A percentile compares a stretch with the other conserved stretches of the same genome.
These are phyloP conservation scores for Leptographium wingfieldii DNA, from an alignment of 2,329 filamentous ascomycete species.

Conservation along the genomic window DNA sequence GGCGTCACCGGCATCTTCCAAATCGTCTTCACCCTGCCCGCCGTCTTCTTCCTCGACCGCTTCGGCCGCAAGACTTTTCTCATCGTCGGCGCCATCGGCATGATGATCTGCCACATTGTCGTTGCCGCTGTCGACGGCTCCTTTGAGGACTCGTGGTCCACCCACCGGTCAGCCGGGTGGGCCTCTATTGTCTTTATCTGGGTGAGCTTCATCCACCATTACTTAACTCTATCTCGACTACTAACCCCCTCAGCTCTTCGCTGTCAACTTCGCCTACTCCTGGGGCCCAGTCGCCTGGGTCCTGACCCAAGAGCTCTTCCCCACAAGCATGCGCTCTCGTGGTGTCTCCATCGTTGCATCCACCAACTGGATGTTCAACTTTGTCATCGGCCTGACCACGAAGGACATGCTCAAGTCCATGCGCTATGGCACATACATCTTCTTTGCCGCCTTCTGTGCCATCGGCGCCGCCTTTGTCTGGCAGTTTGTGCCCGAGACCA, in stretches of 20 bases:
- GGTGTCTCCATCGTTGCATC: constrained; percentile 21
- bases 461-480: constrained; percentile 34
- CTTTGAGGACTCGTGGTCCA: constrained; percentile 2
- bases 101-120: constrained; percentile 77
- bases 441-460: constrained; percentile 39
- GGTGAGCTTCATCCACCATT: background rate
- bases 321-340: constrained; percentile 2
- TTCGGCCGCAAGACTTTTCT: constrained; percentile 14
- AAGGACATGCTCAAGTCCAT: constrained; percentile 23
- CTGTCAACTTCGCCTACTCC: constrained; percentile 8
- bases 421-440: constrained; percentile 37
- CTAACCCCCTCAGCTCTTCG: constrained; percentile 1
- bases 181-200: constrained; percentile 4
- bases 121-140: constrained; percentile 62
- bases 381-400: constrained; percentile 32
- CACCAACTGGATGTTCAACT: constrained; percentile 34
- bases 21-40: constrained; percentile 31
- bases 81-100: constrained; percentile 24
- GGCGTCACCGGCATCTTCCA: constrained; percentile 28
- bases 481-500: constrained; percentile 42
- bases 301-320: constrained; percentile 23
- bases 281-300: constrained; percentile 13
- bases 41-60: constrained; percentile 53
- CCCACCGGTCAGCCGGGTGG: constrained; percentile 5
- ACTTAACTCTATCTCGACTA: background rate